phyloP scores from a whole-genome alignment of 305 asterid species.

The Solanum aculeatissimum region DNA sequence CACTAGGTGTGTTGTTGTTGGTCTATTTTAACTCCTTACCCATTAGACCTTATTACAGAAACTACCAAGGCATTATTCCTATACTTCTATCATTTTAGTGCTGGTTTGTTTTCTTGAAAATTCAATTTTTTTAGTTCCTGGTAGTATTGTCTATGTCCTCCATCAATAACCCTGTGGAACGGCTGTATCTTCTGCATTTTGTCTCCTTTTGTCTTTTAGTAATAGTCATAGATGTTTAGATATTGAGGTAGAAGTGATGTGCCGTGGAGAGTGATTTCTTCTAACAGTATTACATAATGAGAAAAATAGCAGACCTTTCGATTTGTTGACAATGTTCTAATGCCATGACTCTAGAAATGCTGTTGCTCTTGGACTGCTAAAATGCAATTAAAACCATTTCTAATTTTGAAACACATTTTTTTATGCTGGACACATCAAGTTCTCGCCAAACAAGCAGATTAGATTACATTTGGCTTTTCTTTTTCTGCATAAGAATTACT shows the following conservation, averaged over 20 bases:
- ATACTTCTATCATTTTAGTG: not conserved
- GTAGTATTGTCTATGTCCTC: not conserved
- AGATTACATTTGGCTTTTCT: not conserved
- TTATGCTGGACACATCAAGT: not conserved
- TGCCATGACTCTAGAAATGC: not conserved
- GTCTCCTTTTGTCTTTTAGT: not conserved
- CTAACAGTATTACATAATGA: not conserved
- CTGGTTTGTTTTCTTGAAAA: not conserved
- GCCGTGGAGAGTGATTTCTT: not conserved
- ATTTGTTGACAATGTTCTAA: not conserved
- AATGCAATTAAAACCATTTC: not conserved
- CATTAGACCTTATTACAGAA: not conserved
- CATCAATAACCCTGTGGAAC: not conserved
- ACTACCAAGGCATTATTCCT: not conserved
- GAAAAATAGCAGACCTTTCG: not conserved
- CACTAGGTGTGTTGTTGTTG: too few species aligned
- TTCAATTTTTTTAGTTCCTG: not conserved
- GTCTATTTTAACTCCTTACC: not conserved
- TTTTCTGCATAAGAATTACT: not conserved
- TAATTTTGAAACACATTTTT: not conserved
- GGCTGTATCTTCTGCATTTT: not conserved
- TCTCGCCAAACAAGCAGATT: not conserved
- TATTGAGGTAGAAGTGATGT: not conserved
- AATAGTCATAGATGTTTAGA: not conserved
- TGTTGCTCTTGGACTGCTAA: not conserved